These are phyloP conservation scores for Tulasnella calospora DNA, from an alignment of 768 basidiomycete genomes.

Conservation along the genomic window DNA sequence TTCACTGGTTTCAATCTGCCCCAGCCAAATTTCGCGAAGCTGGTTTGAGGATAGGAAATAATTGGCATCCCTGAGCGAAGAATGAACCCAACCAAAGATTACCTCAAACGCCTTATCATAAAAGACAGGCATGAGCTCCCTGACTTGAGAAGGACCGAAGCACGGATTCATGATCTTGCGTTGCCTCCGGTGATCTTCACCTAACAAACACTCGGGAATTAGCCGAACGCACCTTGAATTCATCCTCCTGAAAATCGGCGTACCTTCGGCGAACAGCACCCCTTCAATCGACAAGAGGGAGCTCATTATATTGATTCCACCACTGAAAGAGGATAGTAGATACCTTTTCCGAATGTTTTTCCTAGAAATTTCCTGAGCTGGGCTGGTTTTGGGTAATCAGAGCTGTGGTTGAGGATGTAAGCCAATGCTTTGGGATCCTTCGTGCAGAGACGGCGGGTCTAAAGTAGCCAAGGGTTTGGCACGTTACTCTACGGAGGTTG, in stretches of 20 bases:
- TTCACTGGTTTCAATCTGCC: background rate
- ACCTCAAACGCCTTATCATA: conserved; percentile 52
- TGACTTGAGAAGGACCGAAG: conserved; percentile 55
- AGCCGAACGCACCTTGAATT: too few species aligned
- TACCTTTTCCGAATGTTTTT: conserved; percentile 14
- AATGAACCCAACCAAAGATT: conserved; percentile 40
- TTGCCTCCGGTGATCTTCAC: conserved; percentile 4
- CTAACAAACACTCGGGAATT: background rate
- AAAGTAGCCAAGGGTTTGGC: background rate
- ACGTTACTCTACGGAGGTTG: background rate
- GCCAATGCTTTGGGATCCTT: conserved; percentile 16
- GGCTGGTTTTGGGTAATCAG: conserved; percentile 20
- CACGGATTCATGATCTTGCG: conserved; percentile 49
- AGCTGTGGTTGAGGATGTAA: conserved; percentile 11
- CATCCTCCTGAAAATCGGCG: background rate
- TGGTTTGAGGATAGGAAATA: background rate
- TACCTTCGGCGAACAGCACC: conserved; percentile 13
- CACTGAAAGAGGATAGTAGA: too few species aligned
- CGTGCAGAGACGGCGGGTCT: conserved; percentile 14
- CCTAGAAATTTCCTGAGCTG: background rate
- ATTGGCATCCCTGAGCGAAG: background rate
- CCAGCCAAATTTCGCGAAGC: conserved; percentile 7
- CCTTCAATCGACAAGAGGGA: background rate
- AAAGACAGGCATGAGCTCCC: conserved; percentile 55
- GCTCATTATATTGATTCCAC: background rate